phyloP scores from a whole-genome alignment of 2,329 filamentous ascomycete genomes.

The Rutstroemia sydowiana region DNA sequence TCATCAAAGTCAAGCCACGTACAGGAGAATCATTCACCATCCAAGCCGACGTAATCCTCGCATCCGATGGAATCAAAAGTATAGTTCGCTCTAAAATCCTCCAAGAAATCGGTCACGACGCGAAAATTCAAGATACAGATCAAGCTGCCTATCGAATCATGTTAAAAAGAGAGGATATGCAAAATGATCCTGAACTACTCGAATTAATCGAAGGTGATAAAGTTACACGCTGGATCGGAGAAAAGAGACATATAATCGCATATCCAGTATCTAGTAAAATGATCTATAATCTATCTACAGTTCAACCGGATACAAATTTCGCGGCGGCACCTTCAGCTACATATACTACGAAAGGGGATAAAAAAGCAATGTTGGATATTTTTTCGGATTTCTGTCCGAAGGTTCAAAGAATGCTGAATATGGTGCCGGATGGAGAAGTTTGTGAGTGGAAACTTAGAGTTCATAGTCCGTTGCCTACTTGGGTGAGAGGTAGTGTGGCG shows the following conservation, averaged over 20 bases:
- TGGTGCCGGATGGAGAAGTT: slow-evolving; percentile 54
- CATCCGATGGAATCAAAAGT: slow-evolving; percentile 50
- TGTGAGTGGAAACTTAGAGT: slow-evolving; percentile 59
- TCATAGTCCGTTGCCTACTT: slow-evolving; percentile 48
- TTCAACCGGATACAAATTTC: slow-evolving; percentile 55
- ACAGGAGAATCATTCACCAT: slow-evolving; percentile 42
- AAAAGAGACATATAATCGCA: slow-evolving; percentile 68
- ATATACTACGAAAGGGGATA: slow-evolving; percentile 57
- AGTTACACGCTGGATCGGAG: slow-evolving; percentile 70
- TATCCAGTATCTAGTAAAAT: slow-evolving; percentile 64
- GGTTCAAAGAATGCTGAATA: slow-evolving; percentile 49
- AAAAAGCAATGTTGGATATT: slow-evolving; percentile 52
- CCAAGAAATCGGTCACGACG: slow-evolving; percentile 33
- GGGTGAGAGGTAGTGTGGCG: slow-evolving; percentile 48
- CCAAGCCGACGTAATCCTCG: slow-evolving; percentile 46
- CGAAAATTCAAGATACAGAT: slow-evolving; percentile 58
- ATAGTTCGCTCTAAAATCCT: slow-evolving; percentile 46
- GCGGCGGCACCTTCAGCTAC: slow-evolving; percentile 49
- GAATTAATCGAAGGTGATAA: slow-evolving; percentile 57
- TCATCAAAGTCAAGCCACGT: slow-evolving; percentile 52
- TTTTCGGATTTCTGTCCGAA: slow-evolving; percentile 54
- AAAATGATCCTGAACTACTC: slow-evolving; percentile 50
- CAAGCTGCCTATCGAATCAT: slow-evolving; percentile 77
- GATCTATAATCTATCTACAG: slow-evolving; percentile 57
- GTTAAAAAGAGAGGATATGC: slow-evolving; percentile 61